Evolutionary conservation across 2,329 filamentous ascomycete genomes (phyloP).

Genomic region (Alternaria incomplexa): DNA sequence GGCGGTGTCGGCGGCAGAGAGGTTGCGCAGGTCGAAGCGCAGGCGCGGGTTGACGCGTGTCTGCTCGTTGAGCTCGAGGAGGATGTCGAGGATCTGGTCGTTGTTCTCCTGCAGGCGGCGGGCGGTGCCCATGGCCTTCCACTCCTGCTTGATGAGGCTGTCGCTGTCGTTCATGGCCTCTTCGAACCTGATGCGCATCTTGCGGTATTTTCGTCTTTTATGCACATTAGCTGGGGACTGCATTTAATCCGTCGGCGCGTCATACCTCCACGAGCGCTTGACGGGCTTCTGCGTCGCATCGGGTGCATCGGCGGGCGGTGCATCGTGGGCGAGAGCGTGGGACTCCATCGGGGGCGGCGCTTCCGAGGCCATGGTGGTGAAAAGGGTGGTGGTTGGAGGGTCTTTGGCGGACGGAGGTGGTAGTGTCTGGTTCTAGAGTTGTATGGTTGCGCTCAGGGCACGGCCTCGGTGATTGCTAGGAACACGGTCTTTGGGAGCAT

Average conservation of each 20-base stretch:
- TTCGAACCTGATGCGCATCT: conserved; percentile 83
- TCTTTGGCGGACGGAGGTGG: not conserved
- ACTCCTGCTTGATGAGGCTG: conserved; percentile 79
- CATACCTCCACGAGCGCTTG: conserved; percentile 49
- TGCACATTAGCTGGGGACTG: conserved; percentile 4
- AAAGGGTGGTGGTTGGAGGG: conserved; percentile 5
- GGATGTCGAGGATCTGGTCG: conserved; percentile 86
- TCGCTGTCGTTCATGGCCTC: conserved; percentile 81
- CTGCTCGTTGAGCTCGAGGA: conserved; percentile 87
- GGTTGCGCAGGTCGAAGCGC: conserved; percentile 70
- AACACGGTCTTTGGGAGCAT: conserved; percentile 20
- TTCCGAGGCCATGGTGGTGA: conserved; percentile 39
- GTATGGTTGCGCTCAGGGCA: conserved; percentile 8
- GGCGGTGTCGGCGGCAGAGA: conserved; percentile 43
- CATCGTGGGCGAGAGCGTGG: conserved; percentile 5
- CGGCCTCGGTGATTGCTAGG: conserved; percentile 13
- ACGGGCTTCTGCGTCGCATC: conserved; percentile 37
- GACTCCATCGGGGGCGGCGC: conserved; percentile 17
- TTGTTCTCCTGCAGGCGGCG: conserved; percentile 89
- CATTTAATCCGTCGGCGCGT: conserved; percentile 4
- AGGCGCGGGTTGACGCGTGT: conserved; percentile 76
- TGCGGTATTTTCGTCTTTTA: conserved; percentile 84
- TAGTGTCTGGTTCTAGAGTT: not conserved
- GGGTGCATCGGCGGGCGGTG: conserved; percentile 13
- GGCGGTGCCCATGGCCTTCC: conserved; percentile 78